Conservation (phyloP, 148 eudicot species). For the Nepenthes gracilis region DNA sequence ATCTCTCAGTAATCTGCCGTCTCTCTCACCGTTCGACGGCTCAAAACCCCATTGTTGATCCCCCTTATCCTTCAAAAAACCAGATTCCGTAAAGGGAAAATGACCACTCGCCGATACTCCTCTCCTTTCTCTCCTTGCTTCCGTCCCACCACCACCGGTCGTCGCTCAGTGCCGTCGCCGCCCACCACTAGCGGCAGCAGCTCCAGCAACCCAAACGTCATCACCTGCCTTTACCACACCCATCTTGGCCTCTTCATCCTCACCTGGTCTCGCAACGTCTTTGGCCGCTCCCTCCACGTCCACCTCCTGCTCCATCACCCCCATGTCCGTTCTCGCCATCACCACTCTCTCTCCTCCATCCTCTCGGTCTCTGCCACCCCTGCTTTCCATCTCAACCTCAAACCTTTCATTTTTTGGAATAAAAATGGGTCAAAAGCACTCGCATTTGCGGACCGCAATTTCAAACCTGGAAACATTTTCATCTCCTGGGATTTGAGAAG, state of each 20-base stretch:
- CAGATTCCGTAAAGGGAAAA: too few species aligned
- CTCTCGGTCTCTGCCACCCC: not conserved
- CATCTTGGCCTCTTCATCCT: slow-evolving; percentile 24
- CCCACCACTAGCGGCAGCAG: not conserved
- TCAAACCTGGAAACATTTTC: slow-evolving; percentile 18
- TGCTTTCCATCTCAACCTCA: too few species aligned
- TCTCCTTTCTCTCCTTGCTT: too few species aligned
- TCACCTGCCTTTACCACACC: slow-evolving; percentile 18
- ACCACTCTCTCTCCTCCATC: slow-evolving; percentile 27
- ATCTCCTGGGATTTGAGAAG: slow-evolving; percentile 44
- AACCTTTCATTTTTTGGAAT: slow-evolving; percentile 7
- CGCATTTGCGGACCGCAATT: slow-evolving; percentile 13
- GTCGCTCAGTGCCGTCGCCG: too few species aligned
- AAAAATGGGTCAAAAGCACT: slow-evolving; percentile 40
- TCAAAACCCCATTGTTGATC: too few species aligned
- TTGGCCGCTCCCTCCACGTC: slow-evolving; percentile 37
- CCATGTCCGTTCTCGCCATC: slow-evolving; percentile 31
- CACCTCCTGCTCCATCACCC: slow-evolving; percentile 32
- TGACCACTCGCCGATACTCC: too few species aligned
- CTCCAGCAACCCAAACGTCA: slow-evolving; percentile 34
- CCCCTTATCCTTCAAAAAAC: too few species aligned
- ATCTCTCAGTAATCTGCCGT: too few species aligned
- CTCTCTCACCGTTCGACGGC: too few species aligned
- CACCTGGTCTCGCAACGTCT: slow-evolving; percentile 44
- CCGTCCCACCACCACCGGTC: too few species aligned